Conservation (phyloP, 805 yeast genomes). For the Candida nitratophila region DNA sequence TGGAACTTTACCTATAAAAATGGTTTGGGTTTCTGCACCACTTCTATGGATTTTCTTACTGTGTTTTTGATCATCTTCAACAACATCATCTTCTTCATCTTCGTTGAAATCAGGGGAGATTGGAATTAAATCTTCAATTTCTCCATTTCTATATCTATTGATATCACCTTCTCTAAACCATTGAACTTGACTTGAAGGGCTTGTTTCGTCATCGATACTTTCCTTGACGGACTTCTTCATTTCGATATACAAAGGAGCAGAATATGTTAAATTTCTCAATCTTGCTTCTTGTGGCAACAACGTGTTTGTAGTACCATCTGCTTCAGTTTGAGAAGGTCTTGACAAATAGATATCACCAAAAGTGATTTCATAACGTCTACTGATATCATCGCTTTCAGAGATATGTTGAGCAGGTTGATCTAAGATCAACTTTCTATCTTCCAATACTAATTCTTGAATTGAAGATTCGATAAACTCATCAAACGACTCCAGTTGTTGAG, state of each 20-base stretch:
- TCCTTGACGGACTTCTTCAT: slow-evolving; percentile 86
- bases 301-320: slow-evolving; percentile 99
- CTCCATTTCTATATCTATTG: slow-evolving; percentile 29
- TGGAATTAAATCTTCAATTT: slow-evolving; percentile 20
- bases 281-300: slow-evolving; percentile 98
- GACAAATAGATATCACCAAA: slow-evolving; percentile 96
- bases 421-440: slow-evolving; percentile 85
- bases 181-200: slow-evolving; percentile 44
- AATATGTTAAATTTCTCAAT: slow-evolving; percentile 89
- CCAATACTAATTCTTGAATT: slow-evolving; percentile 94
- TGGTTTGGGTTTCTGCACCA: slow-evolving; percentile 30
- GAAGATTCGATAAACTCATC: slow-evolving; percentile 96
- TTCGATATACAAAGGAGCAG: slow-evolving; percentile 93
- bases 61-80: slow-evolving; percentile 36
- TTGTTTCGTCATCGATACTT: slow-evolving; percentile 64
- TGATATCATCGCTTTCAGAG: slow-evolving; percentile 81
- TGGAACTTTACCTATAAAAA: slow-evolving; percentile 94
- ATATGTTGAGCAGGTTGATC: slow-evolving; percentile 99
- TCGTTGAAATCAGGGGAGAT: slow-evolving; percentile 27
- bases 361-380: slow-evolving; percentile 91
- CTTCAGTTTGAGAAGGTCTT: slow-evolving; percentile 97
- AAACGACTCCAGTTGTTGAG: slow-evolving; percentile 96
- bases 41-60: slow-evolving; percentile 24
- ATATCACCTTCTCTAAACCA: slow-evolving; percentile 52
- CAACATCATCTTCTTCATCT: slow-evolving; percentile 59